Conservation (phyloP, 2,329 filamentous ascomycete genomes). For the Monosporascus sp. region DNA sequence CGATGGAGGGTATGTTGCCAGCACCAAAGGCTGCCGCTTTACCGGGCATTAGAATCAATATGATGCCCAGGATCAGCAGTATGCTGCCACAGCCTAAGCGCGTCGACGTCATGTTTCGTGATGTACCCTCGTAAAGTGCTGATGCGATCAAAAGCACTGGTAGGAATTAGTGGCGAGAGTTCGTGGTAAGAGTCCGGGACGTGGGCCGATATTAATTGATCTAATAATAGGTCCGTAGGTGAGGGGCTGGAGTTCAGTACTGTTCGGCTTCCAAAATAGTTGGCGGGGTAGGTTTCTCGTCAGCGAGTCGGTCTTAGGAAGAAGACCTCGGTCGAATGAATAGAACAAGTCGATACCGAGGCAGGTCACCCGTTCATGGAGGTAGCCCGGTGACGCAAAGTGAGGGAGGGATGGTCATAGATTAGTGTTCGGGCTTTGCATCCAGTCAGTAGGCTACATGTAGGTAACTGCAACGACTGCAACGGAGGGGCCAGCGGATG, state of each 20-base stretch:
- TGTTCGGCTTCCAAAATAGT: too few relatives aligned
- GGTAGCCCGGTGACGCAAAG: too few relatives aligned
- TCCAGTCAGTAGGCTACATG: too few relatives aligned
- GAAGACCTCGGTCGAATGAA: too few relatives aligned
- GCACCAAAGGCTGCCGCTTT: conserved; percentile 61
- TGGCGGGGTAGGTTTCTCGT: too few relatives aligned
- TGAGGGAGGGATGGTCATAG: too few relatives aligned
- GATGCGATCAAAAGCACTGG: not conserved
- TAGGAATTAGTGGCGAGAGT: not conserved
- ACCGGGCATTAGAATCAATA: conserved; percentile 53
- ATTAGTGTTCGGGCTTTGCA: too few relatives aligned
- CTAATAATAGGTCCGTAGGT: not conserved
- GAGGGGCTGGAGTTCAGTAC: not conserved
- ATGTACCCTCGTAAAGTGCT: not conserved
- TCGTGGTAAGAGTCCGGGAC: not conserved
- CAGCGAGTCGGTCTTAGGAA: too few relatives aligned
- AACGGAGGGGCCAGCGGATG: too few relatives aligned
- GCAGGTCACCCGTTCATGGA: too few relatives aligned
- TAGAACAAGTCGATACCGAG: too few relatives aligned
- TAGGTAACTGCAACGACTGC: too few relatives aligned
- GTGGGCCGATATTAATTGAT: not conserved
- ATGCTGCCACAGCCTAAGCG: conserved; percentile 43
- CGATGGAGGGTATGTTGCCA: conserved; percentile 64
- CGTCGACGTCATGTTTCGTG: conserved; percentile 41
- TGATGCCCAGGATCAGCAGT: conserved; percentile 48